These are phyloP conservation scores for Pulchroboletus neoregius DNA, from an alignment of 1,284 basidiomycete species.

Conservation along the genomic window DNA sequence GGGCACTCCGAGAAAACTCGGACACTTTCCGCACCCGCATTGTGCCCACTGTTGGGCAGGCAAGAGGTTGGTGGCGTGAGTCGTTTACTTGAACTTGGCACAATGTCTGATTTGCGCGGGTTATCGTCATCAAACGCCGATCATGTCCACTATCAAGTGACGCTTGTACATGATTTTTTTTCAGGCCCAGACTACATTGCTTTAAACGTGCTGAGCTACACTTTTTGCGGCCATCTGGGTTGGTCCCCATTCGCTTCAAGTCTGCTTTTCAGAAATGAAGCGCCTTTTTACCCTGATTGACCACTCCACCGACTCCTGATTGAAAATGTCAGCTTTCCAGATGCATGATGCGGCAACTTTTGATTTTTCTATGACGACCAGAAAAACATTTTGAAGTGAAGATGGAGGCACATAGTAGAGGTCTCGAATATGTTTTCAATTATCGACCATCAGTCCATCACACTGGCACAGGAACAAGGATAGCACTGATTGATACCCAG, in stretches of 20 bases:
- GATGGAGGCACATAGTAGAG: neutral
- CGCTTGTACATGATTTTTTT: neutral
- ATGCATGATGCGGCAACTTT: neutral
- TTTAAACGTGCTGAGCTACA: neutral
- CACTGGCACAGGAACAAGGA: neutral
- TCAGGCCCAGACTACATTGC: neutral
- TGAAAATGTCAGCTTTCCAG: neutral
- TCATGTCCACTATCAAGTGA: slow-evolving; percentile 24
- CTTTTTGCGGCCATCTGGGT: slow-evolving; percentile 6
- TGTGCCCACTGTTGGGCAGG: too few relatives aligned
- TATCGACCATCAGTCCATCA: neutral
- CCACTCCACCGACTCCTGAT: slow-evolving; percentile 1
- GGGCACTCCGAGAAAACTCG: too few relatives aligned
- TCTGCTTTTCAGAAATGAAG: neutral
- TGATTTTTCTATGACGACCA: neutral
- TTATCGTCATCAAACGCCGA: slow-evolving; percentile 11
- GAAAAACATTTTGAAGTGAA: neutral
- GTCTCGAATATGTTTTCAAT: neutral
- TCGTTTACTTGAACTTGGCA: too few relatives aligned
- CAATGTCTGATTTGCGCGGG: too few relatives aligned
- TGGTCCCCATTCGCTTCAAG: neutral
- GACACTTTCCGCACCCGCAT: too few relatives aligned
- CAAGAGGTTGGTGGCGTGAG: too few relatives aligned
- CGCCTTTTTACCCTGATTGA: neutral
- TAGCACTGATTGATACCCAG: neutral